phyloP scores from a whole-genome alignment of 2,329 filamentous ascomycete genomes.

The Alternaria brassicicola region DNA sequence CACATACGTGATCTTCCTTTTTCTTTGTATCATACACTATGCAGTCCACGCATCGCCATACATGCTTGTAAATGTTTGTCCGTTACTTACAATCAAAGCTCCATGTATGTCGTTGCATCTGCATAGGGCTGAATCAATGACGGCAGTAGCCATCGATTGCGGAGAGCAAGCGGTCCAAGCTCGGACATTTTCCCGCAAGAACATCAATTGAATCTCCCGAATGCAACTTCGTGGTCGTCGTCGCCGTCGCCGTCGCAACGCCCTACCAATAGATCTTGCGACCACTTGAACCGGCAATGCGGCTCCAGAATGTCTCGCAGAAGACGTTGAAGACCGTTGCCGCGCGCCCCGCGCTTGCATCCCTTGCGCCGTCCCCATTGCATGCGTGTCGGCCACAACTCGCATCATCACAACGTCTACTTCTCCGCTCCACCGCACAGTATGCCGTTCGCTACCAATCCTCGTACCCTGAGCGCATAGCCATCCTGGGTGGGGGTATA shows the following conservation, averaged over 20 bases:
- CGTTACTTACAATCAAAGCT: background rate
- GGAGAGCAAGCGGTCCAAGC: constrained; percentile 12
- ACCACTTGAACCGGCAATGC: constrained; percentile 44
- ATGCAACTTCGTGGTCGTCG: constrained; percentile 8
- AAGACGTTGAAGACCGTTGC: constrained; percentile 40
- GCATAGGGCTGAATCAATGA: constrained; percentile 20
- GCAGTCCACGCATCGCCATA: background rate
- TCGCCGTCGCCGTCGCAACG: constrained; percentile 11
- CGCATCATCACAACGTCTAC: constrained; percentile 20
- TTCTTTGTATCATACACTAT: background rate
- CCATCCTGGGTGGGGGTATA: constrained; percentile 60
- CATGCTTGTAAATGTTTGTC: background rate
- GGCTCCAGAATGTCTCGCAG: constrained; percentile 43
- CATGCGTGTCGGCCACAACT: constrained; percentile 17
- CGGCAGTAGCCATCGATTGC: constrained; percentile 7
- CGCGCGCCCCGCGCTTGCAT: constrained; percentile 24
- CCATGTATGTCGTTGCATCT: constrained; percentile 7
- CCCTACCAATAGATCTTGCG: background rate
- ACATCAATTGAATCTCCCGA: background rate
- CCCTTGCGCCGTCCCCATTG: constrained; percentile 20
- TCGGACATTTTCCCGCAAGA: constrained; percentile 12
- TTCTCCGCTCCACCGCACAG: constrained; percentile 14
- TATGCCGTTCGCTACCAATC: constrained; percentile 22
- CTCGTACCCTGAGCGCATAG: constrained; percentile 47
- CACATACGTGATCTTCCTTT: background rate